phyloP scores from a whole-genome alignment of 2,329 filamentous ascomycete genomes.

The Phialophora expanda region DNA sequence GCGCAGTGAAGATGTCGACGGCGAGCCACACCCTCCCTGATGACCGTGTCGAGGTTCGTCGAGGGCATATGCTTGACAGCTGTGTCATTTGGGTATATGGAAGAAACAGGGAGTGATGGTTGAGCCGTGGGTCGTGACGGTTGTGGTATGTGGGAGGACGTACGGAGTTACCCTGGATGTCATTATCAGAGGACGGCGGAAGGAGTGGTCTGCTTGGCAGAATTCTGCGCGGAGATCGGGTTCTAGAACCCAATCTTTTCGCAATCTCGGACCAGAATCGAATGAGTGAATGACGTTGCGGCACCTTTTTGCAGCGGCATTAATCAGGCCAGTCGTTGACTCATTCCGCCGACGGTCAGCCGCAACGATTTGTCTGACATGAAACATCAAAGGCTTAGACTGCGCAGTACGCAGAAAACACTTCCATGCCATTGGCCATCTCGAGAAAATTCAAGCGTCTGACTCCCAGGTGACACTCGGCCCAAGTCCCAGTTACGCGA shows the following conservation, averaged over 20 bases:
- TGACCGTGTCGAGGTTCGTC: neutral
- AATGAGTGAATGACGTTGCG: neutral
- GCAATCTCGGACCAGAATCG: too few species aligned
- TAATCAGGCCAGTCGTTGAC: neutral
- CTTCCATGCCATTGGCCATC: too few species aligned
- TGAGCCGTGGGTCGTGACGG: conserved; percentile 2
- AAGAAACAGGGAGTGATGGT: conserved; percentile 2
- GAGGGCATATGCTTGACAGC: neutral
- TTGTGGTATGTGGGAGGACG: conserved; percentile 24
- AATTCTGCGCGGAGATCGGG: neutral
- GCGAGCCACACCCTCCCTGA: neutral
- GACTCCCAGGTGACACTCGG: neutral
- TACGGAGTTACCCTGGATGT: too few species aligned
- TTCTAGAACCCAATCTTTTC: neutral
- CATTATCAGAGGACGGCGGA: neutral
- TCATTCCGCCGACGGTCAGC: neutral
- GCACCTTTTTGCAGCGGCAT: neutral
- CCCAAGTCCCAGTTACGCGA: conserved; percentile 24
- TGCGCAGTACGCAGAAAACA: too few species aligned
- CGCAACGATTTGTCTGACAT: neutral
- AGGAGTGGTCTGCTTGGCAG: too few species aligned
- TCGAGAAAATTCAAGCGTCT: neutral
- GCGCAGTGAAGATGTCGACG: neutral
- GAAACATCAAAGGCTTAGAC: too few species aligned
- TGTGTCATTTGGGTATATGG: conserved; percentile 10